These are phyloP conservation scores for Citrus hindsii DNA, from an alignment of 345 rosid genomes.

Conservation along the genomic window DNA sequence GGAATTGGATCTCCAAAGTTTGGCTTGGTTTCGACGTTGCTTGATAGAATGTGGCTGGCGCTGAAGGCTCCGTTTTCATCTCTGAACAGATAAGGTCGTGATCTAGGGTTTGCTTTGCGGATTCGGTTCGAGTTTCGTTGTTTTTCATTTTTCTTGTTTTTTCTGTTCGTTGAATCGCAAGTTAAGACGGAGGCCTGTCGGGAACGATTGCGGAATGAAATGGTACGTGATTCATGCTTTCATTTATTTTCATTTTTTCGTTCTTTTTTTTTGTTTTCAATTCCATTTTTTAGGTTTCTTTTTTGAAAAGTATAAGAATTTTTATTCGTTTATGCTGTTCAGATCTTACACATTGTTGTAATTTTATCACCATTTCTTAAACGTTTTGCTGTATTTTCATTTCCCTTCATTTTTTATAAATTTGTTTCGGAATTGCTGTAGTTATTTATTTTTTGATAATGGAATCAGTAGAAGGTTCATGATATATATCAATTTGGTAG, in stretches of 20 bases:
- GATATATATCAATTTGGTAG: neutral
- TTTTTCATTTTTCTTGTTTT: conserved; percentile 13
- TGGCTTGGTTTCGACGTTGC: conserved; percentile 37
- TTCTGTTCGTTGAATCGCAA: conserved; percentile 20
- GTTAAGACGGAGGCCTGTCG: conserved; percentile 59
- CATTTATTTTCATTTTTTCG: neutral
- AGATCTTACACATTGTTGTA: conserved; percentile 43
- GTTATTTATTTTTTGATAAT: neutral
- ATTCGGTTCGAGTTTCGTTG: conserved; percentile 25
- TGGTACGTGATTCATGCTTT: conserved; percentile 50
- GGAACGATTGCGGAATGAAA: conserved; percentile 67
- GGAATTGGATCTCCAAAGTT: conserved; percentile 60
- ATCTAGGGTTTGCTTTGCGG: conserved; percentile 63
- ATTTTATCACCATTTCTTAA: conserved; percentile 11
- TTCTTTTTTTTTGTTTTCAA: neutral
- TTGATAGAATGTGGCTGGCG: conserved; percentile 70
- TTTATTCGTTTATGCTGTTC: conserved; percentile 22
- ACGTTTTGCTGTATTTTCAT: neutral
- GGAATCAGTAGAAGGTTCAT: neutral
- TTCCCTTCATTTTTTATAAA: neutral
- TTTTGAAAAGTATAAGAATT: conserved; percentile 16
- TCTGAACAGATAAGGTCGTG: conserved; percentile 41
- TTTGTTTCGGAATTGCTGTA: neutral
- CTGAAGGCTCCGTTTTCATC: conserved; percentile 32
- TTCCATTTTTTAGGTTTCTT: conserved; percentile 1